Base-by-base conservation (phyloP, 768 basidiomycete genomes). In the Tulasnella calospora region DNA sequence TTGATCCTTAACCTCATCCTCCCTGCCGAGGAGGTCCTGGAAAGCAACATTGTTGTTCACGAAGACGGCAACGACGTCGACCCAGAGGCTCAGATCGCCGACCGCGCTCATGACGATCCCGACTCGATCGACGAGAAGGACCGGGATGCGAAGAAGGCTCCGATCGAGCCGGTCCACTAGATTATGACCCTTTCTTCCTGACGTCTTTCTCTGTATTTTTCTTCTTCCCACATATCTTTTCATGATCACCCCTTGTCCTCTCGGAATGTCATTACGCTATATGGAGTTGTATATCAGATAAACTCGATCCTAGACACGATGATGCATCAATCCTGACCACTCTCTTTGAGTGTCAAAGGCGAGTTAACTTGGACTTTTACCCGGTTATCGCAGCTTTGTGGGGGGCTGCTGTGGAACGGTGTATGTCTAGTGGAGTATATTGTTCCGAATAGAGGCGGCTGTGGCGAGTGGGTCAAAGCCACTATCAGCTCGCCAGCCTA, bases 1-100 rank as follows among this genome's bases (percentile, higher is more conserved):
- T 87, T 88, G 15, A 47, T 90, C 12, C 86, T 92, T 51, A 92
- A 92, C 80, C 80, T 88, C 44, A 84, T 92, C 6, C 81, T 93
- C 27, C 90, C 91, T 0, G 79, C 80, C 46, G 85, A 85, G 70
- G 78, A 70, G 30, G 27, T 38, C 23, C n/a, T 38, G 36, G 33
- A 30, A 13, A 40, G 38, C 71, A 72, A 72, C 44, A 72, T 72
- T 30, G 71, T 72, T 23, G 71, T 40, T 21, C 71, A 72, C 38
- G 38, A 46, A 33, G 33, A n/a, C 35, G 75, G 33, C n/a, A 21
- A 35, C 10, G 74, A 74, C 1, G 51, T 55, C 13, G 75, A 76
- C 27, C 75, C 79, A 6, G 79, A 79, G 9, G 74, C 73, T 70
- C 27, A 70, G 15, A 61, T 27, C n/a, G 38, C 69, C 44, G 74